phyloP scores from a whole-genome alignment of 305 asterid species.

The Nicotiana rustica region DNA sequence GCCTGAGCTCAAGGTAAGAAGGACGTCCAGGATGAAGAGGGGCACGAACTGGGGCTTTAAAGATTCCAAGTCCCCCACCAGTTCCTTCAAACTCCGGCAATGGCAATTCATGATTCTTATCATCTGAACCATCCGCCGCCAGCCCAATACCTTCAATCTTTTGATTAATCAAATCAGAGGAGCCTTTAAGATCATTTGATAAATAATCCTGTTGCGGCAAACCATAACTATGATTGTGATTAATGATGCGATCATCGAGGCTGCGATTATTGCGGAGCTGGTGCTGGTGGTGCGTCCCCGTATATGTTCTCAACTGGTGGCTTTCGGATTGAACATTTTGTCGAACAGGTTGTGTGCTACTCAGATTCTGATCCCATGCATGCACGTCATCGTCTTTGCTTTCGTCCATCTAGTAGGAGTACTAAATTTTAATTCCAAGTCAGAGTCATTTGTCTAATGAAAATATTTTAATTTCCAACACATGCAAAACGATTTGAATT shows the following conservation, averaged over 20 bases:
- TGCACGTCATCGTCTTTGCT: constrained; percentile 53
- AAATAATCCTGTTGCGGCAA: neutral
- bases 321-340: constrained; percentile 63
- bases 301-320: constrained; percentile 73
- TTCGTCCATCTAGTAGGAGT: constrained; percentile 39
- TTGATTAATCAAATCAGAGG: neutral
- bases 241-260: constrained; percentile 65
- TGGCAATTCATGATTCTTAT: constrained; percentile 43
- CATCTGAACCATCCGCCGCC: constrained; percentile 31
- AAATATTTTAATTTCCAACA: neutral
- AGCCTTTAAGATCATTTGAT: neutral
- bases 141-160: constrained; percentile 36
- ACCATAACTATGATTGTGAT: constrained; percentile 39
- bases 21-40: constrained; percentile 83
- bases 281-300: constrained; percentile 63
- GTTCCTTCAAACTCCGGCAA: constrained; percentile 75
- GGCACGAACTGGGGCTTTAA: constrained; percentile 74
- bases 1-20: constrained; percentile 75
- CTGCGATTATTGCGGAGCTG: constrained; percentile 83
- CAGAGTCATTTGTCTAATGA: neutral
- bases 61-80: constrained; percentile 69
- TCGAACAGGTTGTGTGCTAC: constrained; percentile 51
- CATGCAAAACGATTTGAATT: too few relatives aligned
- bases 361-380: constrained; percentile 50
- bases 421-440: neutral